These are phyloP conservation scores for Syzygium syzygioides DNA, from an alignment of 441 rosid genomes.

Conservation along the genomic window DNA sequence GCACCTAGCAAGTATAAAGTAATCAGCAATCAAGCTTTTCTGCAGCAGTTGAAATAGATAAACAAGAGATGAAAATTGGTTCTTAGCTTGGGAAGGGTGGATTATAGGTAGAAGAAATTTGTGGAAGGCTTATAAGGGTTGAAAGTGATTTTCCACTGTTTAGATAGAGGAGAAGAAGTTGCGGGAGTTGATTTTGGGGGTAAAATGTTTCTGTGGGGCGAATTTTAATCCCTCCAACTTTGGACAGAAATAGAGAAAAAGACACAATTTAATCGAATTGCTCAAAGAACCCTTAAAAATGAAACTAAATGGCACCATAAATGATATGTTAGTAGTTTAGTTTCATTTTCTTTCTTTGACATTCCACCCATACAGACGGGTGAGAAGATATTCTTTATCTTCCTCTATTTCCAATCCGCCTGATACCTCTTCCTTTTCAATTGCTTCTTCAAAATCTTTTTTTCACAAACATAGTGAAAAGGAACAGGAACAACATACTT, in stretches of 20 bases:
- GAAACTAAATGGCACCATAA: not conserved
- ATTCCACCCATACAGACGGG: not conserved
- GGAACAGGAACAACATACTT: not conserved
- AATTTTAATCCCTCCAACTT: not conserved
- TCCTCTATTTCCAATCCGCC: not conserved
- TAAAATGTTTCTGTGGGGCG: not conserved
- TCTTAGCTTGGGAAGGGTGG: not conserved
- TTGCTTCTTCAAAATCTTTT: not conserved
- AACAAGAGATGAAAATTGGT: not conserved
- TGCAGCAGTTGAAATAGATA: not conserved
- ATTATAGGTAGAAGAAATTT: not conserved
- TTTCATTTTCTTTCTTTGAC: not conserved
- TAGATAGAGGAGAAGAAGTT: not conserved
- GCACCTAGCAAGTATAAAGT: slow-evolving; percentile 34
- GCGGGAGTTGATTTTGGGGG: not conserved
- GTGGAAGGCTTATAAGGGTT: not conserved
- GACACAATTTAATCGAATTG: not conserved
- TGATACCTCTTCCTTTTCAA: not conserved
- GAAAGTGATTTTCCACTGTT: not conserved
- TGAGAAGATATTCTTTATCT: not conserved
- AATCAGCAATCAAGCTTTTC: not conserved
- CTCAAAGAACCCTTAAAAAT: not conserved
- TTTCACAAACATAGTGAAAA: not conserved
- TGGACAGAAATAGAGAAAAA: not conserved
- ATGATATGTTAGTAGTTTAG: not conserved